Evolutionary conservation across 2,329 filamentous ascomycete species (phyloP), one percentile per base, ranked within the genome.

Genomic region (Penicillium sp.): DNA sequence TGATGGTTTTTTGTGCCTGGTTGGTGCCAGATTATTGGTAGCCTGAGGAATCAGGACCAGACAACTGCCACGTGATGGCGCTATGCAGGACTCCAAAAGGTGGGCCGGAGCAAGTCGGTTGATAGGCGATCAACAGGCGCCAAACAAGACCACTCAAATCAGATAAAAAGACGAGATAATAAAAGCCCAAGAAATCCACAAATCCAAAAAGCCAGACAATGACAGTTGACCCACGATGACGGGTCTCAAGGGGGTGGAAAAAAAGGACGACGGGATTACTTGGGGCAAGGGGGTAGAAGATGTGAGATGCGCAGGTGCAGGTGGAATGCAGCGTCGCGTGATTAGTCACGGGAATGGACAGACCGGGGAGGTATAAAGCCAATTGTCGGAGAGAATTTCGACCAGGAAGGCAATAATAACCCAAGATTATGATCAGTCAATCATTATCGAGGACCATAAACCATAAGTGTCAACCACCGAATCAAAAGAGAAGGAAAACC

Each of bases 261-360:
- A 43, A 52, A 37, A 2, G 30, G 55, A 37, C 19, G 35, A 46
- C 13, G 28, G 53, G 53, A 30, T 43, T 22, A 22, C 19, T 55
- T 45, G 52, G 40, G 28, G 16, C 28, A 56, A 38, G 35, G 26
- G 48, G 45, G 58, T 49, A n/a, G 51, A 30, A 56, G 55, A 45
- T 33, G 46, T 51, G 46, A 55, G 42, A 55, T 35, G 45, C 37
- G 45, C 55, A 57, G 38, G 55, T 46, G 55, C 46, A 33, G 26
- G 33, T 38, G 45, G 55, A 57, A 57, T 58, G 55, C 26, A 43
- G 48, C 57, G 51, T 63, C 64, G 62, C 59, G 61, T 67, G 67
- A 69, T 69, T 69, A 61, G 67, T 66, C 67, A 65, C 65, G 61
- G 54, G 56, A 51, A 51, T 45, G 33, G 35, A n/a, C 16, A 33